Conservation (phyloP, 192 early-diverging fungal genomes). For the Linnemannia hyalina region DNA sequence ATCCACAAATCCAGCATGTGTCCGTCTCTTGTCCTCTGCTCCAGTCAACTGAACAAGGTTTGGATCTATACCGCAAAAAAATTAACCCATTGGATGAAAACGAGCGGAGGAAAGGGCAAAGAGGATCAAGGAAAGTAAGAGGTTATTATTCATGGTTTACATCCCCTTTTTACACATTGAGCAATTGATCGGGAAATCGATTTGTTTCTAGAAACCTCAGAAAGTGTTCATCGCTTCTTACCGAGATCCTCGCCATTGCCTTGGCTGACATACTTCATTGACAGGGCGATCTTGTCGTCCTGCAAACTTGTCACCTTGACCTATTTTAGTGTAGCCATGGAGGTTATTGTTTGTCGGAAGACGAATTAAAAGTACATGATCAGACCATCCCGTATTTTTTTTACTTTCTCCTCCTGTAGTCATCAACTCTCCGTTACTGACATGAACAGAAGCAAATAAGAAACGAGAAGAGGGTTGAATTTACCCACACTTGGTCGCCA, state of each 20-base stretch:
- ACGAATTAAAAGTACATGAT: neutral
- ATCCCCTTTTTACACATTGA: neutral
- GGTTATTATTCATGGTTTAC: neutral
- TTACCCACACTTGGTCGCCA: slow-evolving; percentile 61
- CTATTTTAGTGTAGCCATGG: slow-evolving; percentile 14
- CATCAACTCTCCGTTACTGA: neutral
- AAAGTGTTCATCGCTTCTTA: slow-evolving; percentile 9
- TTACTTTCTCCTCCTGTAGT: neutral
- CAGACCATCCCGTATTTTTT: neutral
- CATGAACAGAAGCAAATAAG: neutral
- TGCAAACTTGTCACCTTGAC: slow-evolving; percentile 57
- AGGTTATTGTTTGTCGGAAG: neutral
- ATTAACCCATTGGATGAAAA: neutral
- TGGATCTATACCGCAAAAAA: slow-evolving; percentile 28
- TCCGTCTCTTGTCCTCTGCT: slow-evolving; percentile 44
- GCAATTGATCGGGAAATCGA: neutral
- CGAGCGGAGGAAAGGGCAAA: neutral
- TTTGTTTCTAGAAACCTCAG: neutral
- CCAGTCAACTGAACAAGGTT: slow-evolving; percentile 46
- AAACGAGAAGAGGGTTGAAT: neutral
- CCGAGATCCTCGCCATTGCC: slow-evolving; percentile 57
- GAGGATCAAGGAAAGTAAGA: neutral
- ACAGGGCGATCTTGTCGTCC: slow-evolving; percentile 58
- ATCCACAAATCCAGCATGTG: slow-evolving; percentile 44
- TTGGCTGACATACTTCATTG: slow-evolving; percentile 62